Percentiles rank a stretch among this genome's conserved stretches.
phyloP scores from a whole-genome alignment of 2,329 filamentous ascomycete species.

The Botrytis paeoniae region DNA sequence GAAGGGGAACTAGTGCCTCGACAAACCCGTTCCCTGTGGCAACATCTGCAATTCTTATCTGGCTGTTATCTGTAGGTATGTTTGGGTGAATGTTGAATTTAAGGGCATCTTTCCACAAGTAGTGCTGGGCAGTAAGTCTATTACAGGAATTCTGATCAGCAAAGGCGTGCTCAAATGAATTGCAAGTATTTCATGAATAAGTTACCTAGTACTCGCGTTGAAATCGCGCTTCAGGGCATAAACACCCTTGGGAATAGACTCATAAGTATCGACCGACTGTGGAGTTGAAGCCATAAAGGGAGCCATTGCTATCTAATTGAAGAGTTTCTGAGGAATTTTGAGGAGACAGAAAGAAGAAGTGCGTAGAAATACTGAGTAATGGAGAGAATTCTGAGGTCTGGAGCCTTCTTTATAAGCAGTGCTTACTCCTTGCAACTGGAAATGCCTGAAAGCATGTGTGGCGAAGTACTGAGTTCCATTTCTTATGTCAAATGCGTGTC shows the following conservation, averaged over 20 bases:
- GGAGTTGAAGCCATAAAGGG: neutral
- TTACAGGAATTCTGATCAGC: neutral
- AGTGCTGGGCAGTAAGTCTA: neutral
- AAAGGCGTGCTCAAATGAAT: neutral
- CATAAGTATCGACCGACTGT: neutral
- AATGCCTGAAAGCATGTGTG: neutral
- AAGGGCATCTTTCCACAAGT: neutral
- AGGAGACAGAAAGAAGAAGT: neutral
- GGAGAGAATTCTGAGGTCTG: neutral
- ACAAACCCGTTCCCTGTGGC: neutral
- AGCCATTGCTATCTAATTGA: neutral
- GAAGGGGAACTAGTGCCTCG: rapidly evolving
- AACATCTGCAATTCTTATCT: neutral
- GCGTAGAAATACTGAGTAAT: neutral
- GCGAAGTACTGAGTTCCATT: neutral
- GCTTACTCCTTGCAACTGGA: neutral
- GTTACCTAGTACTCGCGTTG: neutral
- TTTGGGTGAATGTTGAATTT: neutral
- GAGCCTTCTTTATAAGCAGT: neutral
- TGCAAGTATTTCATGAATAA: neutral
- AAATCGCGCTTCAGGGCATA: neutral
- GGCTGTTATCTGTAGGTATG: neutral
- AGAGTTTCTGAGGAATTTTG: neutral
- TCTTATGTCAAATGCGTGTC: neutral
- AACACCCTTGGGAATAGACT: neutral